phyloP scores from a whole-genome alignment of 257 asterid species.

The Rehmannia glutinosa region DNA sequence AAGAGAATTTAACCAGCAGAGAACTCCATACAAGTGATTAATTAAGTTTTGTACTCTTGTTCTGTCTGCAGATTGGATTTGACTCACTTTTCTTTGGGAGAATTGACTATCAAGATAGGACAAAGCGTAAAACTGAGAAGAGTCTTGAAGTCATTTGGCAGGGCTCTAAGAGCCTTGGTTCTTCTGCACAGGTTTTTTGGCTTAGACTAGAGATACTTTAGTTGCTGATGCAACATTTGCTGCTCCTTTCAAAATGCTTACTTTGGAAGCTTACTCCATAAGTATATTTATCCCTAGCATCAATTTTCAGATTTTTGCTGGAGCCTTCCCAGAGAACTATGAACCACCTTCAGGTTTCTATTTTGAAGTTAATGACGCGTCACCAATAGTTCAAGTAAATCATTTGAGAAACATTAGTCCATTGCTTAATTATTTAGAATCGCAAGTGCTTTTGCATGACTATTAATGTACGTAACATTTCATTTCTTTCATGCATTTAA shows the following conservation, averaged over 20 bases:
- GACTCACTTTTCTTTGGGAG: slow-evolving; percentile 45
- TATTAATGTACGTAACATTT: not conserved
- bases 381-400: slow-evolving; percentile 40
- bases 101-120: slow-evolving; percentile 50
- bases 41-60: not conserved
- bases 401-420: not conserved
- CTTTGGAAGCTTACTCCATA: not conserved
- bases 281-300: not conserved
- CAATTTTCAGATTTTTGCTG: slow-evolving; percentile 38
- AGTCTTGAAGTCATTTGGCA: slow-evolving; percentile 37
- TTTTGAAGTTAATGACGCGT: slow-evolving; percentile 31
- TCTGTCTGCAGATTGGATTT: slow-evolving; percentile 36
- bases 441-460: not conserved
- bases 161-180: slow-evolving; percentile 36
- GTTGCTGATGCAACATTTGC: not conserved
- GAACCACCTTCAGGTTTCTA: slow-evolving; percentile 47
- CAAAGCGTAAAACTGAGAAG: slow-evolving; percentile 29
- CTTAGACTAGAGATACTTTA: not conserved
- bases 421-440: not conserved
- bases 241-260: slow-evolving; percentile 11
- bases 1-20: not conserved
- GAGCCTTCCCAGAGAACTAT: slow-evolving; percentile 33
- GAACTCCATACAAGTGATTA: slow-evolving; percentile 6
- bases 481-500: not conserved
- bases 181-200: slow-evolving; percentile 33